Conservation (phyloP, 768 basidiomycete species). For the Pisolithus marmoratus region DNA sequence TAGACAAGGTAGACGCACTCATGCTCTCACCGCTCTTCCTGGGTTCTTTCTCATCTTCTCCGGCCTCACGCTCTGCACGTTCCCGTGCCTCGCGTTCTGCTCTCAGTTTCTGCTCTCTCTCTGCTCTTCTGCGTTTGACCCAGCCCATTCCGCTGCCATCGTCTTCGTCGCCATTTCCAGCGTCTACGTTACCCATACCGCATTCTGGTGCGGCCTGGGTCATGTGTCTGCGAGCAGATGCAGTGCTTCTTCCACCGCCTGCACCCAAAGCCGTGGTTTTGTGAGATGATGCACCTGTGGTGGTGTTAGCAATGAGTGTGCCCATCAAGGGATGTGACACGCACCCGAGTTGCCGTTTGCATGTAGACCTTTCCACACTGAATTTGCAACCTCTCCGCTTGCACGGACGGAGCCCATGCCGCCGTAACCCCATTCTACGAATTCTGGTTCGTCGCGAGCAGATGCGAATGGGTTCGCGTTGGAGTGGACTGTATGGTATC, state of each 20-base stretch:
- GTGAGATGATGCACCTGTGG: slow-evolving; percentile 11
- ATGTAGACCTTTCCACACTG: slow-evolving; percentile 24
- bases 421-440: slow-evolving; percentile 91
- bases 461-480: slow-evolving; percentile 58
- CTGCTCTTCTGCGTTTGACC: slow-evolving; percentile 62
- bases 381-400: slow-evolving; percentile 22
- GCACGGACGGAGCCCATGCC: slow-evolving; percentile 63
- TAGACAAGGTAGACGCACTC: slow-evolving; percentile 17
- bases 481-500: slow-evolving; percentile 18
- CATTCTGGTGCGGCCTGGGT: slow-evolving; percentile 14
- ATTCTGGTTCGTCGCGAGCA: slow-evolving; percentile 64
- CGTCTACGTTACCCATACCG: slow-evolving; percentile 23
- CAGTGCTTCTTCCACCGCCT: slow-evolving; percentile 7
- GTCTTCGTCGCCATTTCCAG: slow-evolving; percentile 45
- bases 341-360: slow-evolving; percentile 26
- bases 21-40: slow-evolving; percentile 13
- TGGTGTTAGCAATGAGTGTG: slow-evolving; percentile 3
- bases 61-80: slow-evolving; percentile 13
- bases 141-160: slow-evolving; percentile 87
- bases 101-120: slow-evolving; percentile 40
- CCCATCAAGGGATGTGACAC: slow-evolving; percentile 7
- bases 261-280: slow-evolving; percentile 22
- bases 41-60: slow-evolving; percentile 17
- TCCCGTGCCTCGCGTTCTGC: slow-evolving; percentile 15
- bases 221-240: slow-evolving; percentile 15